A percentile compares a stretch with the other conserved stretches of the same genome.
Conservation (phyloP, 176 grass and related monocot genomes). For the Ananas comosus region DNA sequence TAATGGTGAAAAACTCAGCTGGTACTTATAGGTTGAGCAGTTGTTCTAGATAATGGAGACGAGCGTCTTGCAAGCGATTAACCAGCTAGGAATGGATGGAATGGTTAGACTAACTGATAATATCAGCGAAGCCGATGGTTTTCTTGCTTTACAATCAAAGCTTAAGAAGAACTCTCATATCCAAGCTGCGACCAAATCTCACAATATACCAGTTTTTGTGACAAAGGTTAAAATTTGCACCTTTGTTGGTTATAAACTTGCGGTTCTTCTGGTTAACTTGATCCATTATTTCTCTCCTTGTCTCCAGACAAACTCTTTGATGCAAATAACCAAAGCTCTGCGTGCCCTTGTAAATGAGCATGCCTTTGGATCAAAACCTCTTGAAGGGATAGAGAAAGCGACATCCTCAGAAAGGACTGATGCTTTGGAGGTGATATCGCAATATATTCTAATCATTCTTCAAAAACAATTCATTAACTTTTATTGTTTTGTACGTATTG, state of each 20-base stretch:
- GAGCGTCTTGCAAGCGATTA: constrained; percentile 60
- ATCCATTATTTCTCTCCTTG: neutral
- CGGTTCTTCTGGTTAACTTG: constrained; percentile 1
- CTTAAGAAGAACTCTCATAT: constrained; percentile 85
- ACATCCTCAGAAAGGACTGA: constrained; percentile 46
- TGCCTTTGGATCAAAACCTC: constrained; percentile 28
- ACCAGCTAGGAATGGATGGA: constrained; percentile 55
- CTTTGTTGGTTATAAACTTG: neutral
- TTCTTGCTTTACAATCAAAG: constrained; percentile 65
- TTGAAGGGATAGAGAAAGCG: constrained; percentile 28
- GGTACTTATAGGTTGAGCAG: constrained; percentile 58
- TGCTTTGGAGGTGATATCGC: constrained; percentile 64
- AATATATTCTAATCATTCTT: neutral
- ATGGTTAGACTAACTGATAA: constrained; percentile 51
- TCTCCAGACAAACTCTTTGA: constrained; percentile 53
- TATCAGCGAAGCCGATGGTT: constrained; percentile 64
- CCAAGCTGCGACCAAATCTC: constrained; percentile 50
- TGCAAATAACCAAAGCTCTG: constrained; percentile 56
- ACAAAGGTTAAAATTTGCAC: constrained; percentile 43
- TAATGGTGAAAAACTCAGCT: constrained; percentile 26
- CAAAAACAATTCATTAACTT: neutral
- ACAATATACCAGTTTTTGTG: constrained; percentile 63
- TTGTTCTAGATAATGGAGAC: constrained; percentile 82
- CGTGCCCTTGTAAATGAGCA: constrained; percentile 46
- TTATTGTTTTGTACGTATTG: neutral